phyloP scores from a whole-genome alignment of 2,329 filamentous ascomycete genomes.

The Mollisiaceae sp. region DNA sequence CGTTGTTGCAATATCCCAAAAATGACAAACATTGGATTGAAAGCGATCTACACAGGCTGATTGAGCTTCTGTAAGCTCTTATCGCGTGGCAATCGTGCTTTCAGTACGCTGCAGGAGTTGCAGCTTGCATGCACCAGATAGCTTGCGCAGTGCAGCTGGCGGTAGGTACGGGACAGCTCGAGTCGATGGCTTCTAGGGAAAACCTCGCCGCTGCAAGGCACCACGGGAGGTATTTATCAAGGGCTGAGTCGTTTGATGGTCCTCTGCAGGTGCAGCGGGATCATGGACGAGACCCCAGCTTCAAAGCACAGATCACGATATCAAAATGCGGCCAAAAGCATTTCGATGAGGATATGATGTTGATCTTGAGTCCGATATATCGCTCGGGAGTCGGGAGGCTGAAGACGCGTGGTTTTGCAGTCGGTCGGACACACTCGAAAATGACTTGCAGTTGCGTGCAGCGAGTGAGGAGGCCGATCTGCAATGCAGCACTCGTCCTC shows the following conservation, averaged over 20 bases:
- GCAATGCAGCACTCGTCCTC: not conserved
- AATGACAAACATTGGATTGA: not conserved
- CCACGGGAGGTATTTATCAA: not conserved
- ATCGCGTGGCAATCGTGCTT: slow-evolving; percentile 6
- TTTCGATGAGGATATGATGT: not conserved
- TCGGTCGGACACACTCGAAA: not conserved
- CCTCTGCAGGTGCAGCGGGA: not conserved
- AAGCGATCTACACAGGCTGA: not conserved
- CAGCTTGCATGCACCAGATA: slow-evolving; percentile 2
- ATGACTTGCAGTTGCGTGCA: slow-evolving; percentile 1
- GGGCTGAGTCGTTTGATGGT: slow-evolving; percentile 3
- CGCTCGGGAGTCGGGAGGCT: not conserved
- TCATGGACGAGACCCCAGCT: slow-evolving; percentile 2
- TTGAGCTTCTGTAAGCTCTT: slow-evolving; percentile 9
- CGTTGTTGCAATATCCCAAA: not conserved
- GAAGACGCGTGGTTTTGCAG: not conserved
- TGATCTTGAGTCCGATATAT: not conserved
- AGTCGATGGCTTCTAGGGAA: not conserved
- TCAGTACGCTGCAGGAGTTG: slow-evolving; percentile 11
- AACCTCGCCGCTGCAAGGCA: not conserved
- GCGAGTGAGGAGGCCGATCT: not conserved
- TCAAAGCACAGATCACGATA: slow-evolving; percentile 4
- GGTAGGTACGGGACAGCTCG: not conserved
- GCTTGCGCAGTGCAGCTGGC: not conserved
- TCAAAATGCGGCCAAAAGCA: not conserved